phyloP scores from a whole-genome alignment of 2,329 filamentous ascomycete genomes.

The Colletotrichum tabaci region DNA sequence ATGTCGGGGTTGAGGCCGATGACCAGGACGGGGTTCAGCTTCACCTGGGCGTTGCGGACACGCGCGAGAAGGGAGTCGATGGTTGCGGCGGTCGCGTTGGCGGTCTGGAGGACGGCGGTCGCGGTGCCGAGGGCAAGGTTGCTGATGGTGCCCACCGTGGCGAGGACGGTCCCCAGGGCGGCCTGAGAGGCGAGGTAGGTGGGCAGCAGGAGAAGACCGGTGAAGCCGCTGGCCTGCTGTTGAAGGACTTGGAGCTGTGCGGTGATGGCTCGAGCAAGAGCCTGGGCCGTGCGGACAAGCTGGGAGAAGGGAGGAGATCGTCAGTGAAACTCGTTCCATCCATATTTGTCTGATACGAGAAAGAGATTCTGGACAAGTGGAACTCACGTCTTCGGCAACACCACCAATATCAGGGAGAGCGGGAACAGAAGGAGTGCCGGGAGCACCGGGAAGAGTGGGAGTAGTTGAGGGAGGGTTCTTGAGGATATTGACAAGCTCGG shows the following conservation, averaged over 20 bases:
- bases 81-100: neutral
- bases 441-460: neutral
- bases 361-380: neutral
- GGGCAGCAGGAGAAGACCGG: neutral
- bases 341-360: too few species aligned
- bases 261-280: neutral
- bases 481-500: neutral
- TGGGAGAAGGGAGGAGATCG: neutral
- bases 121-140: neutral
- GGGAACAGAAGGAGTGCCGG: neutral
- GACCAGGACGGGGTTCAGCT: slow-evolving; percentile 7
- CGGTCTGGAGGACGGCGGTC: neutral
- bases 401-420: neutral
- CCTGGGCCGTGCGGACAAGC: slow-evolving; percentile 2
- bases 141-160: neutral
- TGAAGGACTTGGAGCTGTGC: neutral
- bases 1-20: slow-evolving; percentile 8
- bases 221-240: neutral
- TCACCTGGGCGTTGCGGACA: slow-evolving; percentile 9
- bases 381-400: neutral
- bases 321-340: neutral
- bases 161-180: neutral
- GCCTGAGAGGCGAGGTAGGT: neutral
- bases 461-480: neutral
- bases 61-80: neutral